Base-by-base conservation (phyloP, 345 rosid species). In the Toxicodendron radicans region DNA sequence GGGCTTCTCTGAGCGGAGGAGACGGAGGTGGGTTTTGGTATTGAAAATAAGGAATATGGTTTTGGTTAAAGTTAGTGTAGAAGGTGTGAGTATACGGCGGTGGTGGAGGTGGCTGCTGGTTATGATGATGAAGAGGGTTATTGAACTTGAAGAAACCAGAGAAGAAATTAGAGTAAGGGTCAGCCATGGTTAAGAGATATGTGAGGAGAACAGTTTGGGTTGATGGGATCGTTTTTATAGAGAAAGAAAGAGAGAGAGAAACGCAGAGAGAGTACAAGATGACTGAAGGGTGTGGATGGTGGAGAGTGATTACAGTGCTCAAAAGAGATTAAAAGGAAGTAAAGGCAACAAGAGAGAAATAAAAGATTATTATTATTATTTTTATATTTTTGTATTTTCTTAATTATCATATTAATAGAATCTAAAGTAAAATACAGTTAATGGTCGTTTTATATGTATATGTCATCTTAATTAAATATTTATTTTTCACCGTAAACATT, bases 1-100 rank as follows among this genome's bases (percentile, higher is more conserved):
- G 88, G 79, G 91, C 95, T 83, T 94, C 91, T 64, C 90, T 89
- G 51, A 91, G 85, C 76, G 98, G 97, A 76, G 97, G 97, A 68
- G 95, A 90, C 66, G 92, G 83, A 72, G 97, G 92, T 60, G 91
- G 80, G 60, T 77, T 72, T 65, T 80, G 78, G 67, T 64, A 27
- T 35, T 65, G 81, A 23, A 77, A 75, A 60, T 53, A 32, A 18
- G 72, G 56, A 20, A 53, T 45, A 21, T 65, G 82, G 63, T 30
- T 61, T 35, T 75, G 79, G 61, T 41, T 75, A 43, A 10, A 51
- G 77, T 46, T 77, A 54, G 66, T 20, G 75, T 72, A 41, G 14
- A 76, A 73, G 72, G 54, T 69, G 53, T 52, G 75, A 58, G 53
- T 20, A 24, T 56, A 56, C 52, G 68, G 79, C 30, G 62, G 30